Evolutionary conservation across 495 filamentous ascomycete species (phyloP).

Genomic region (Aspergillus cavernicola): DNA sequence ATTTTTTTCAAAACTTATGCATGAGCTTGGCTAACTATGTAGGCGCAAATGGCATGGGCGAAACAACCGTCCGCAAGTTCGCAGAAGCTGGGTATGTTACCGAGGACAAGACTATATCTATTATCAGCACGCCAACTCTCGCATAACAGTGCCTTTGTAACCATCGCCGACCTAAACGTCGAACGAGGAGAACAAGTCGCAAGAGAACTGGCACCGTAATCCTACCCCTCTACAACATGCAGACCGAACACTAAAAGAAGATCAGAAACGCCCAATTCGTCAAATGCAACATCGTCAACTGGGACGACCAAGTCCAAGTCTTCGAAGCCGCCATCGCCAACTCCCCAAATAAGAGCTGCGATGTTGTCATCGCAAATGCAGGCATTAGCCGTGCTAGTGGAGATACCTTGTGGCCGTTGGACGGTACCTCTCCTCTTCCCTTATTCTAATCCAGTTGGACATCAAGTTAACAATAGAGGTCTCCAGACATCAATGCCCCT

Average conservation of each 20-base stretch:
- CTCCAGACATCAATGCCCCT: constrained; percentile 25
- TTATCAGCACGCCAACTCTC: background rate
- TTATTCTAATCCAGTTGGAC: background rate
- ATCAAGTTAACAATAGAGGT: background rate
- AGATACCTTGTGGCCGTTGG: constrained; percentile 29
- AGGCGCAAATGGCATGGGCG: constrained; percentile 42
- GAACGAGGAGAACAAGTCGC: constrained; percentile 22
- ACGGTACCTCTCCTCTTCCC: constrained; percentile 20
- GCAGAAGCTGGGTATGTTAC: constrained; percentile 21
- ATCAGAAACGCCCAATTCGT: constrained; percentile 20
- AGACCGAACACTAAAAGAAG: background rate
- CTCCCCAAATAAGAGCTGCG: constrained; percentile 18
- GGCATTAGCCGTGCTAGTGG: constrained; percentile 32
- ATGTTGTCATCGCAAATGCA: constrained; percentile 35
- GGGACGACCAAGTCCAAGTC: constrained; percentile 19
- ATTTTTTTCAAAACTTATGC: no score
- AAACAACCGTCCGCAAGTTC: constrained; percentile 32
- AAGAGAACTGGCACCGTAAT: constrained; percentile 15
- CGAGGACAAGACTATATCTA: no score
- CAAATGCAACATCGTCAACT: constrained; percentile 20
- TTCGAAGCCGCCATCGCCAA: constrained; percentile 21
- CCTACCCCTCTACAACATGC: background rate
- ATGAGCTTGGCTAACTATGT: background rate
- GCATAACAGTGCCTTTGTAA: constrained; percentile 24
- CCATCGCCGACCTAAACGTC: constrained; percentile 36